Evolutionary conservation across 768 basidiomycete species (phyloP), one percentile per base, ranked within the genome.

Genomic region (Tulasnella sp.): DNA sequence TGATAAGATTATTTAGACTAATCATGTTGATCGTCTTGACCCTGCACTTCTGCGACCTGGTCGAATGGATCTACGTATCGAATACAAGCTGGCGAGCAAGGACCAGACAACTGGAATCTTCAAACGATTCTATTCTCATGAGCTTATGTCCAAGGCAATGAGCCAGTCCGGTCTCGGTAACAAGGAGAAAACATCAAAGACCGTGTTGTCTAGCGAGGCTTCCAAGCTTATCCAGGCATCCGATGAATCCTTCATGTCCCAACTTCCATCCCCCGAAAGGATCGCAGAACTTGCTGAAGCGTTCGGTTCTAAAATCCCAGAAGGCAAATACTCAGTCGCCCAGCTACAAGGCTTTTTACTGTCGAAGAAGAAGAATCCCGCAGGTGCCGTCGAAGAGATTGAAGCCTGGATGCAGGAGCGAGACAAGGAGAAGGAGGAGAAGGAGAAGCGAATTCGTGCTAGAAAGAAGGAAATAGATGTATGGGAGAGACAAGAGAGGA

Each of bases 1-100:
- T n/a, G n/a, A n/a, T n/a, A n/a, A n/a, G n/a, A n/a, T n/a, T n/a
- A n/a, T n/a, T 19, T 45, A 89, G 15, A 89, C 86, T 9, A 92
- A 92, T 64, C 89, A 92, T 60, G 70, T 90, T n/a, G 86, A 91
- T 59, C 77, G 82, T 29, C 74, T 93, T 1, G 90, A 93, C 58
- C 85, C 88, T 3, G 90, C 90, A 0, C 76, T 93, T 9, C 84
- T 81, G n/a, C 81, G 90, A 47, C 87, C 90, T 4, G 90, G 90
- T 15, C 81, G 84, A 25, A 85, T 66, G 56, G 90, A 92, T 60
- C 84, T 93, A 6, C 87, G 85, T 79, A 74, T 92, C 40, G 84
- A 89, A 64, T 92, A 92, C 70, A 83, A 80, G 70, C 53, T 61
- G 55, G 82, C 89, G 29, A 81, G 78, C 54, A 80, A 79, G 57